Base-by-base conservation (phyloP, 2,329 filamentous ascomycete genomes). In the Phoma herbarum region DNA sequence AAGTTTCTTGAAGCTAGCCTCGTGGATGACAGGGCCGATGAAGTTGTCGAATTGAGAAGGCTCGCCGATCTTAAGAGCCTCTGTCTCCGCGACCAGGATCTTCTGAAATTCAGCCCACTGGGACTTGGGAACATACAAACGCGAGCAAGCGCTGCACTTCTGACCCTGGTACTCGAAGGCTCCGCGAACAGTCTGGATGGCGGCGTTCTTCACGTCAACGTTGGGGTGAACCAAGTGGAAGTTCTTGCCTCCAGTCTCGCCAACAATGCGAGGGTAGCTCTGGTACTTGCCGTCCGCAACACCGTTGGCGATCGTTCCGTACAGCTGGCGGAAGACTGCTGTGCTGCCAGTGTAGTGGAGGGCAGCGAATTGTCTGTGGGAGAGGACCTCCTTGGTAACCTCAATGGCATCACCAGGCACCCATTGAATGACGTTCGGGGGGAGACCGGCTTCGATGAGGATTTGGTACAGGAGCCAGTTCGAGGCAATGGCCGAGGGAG, bases 321-420 rank as follows among this genome's bases (percentile, higher is more conserved):
- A 97, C 12, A 98, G 83, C 72, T 88, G 87, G 62, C 92, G 89
- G 88, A 98, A 97, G 28, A 98, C 91, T 48, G 88, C 87, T 0
- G 94, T 97, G 81, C 90, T 95, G 61, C 94, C 94, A 0, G 93
- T 98, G 83, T 93, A 98, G 82, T 97, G 93, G 22, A 98, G 86
- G n/a, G 91, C 90, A 9, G 93, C 90, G 70, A 98, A 95, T 59
- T 96, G 84, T 67, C 82, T 87, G 82, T 95, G 92, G 51, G 84
- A 83, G 43, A 97, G 85, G 10, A 91, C 90, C 33, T 85, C 84
- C 75, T 89, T 87, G 57, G 93, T 97, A 59, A 97, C 87, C 77
- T 92, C 87, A 57, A 89, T 90, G 3, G 94, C 90, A 72, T 96
- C 89, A 56, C 94, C 94, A 3, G 93, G 93, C 11, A 97, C 86